Conservation (phyloP, 306 rosid genomes). For the Alnus rubra region DNA sequence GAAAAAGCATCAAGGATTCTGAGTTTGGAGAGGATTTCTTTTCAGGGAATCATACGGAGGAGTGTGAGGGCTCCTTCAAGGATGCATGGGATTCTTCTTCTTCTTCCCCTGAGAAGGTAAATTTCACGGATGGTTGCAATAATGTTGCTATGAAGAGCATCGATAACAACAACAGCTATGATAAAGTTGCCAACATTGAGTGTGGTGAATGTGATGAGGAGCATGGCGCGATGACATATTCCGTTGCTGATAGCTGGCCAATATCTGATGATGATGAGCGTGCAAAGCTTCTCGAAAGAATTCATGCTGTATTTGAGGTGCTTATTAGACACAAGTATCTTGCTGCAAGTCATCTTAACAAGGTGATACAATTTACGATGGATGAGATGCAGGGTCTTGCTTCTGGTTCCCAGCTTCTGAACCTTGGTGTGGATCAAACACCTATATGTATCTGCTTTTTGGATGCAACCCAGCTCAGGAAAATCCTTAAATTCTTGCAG, state of each 20-base stretch:
- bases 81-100: slow-evolving; percentile 59
- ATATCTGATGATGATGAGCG: slow-evolving; percentile 81
- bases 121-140: slow-evolving; percentile 33
- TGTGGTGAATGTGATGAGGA: slow-evolving; percentile 42
- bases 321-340: slow-evolving; percentile 79
- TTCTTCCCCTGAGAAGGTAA: slow-evolving; percentile 52
- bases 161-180: slow-evolving; percentile 20
- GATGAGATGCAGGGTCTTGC: slow-evolving; percentile 76
- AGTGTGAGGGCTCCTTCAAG: slow-evolving; percentile 50
- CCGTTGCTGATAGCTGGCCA: slow-evolving; percentile 67
- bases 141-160: slow-evolving; percentile 35
- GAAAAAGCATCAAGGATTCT: slow-evolving; percentile 37
- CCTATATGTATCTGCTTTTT: slow-evolving; percentile 90
- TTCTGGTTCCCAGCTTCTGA: slow-evolving; percentile 76
- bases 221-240: slow-evolving; percentile 37
- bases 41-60: slow-evolving; percentile 40
- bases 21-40: slow-evolving; percentile 49
- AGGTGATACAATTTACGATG: slow-evolving; percentile 77
- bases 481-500: slow-evolving; percentile 87
- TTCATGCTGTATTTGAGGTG: slow-evolving; percentile 64
- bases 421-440: slow-evolving; percentile 70
- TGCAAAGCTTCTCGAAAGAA: slow-evolving; percentile 75
- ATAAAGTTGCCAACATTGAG: slow-evolving; percentile 41
- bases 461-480: slow-evolving; percentile 75
- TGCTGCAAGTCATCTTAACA: slow-evolving; percentile 76